Conservation (phyloP, 768 basidiomycete species). For the Kwoniella heveanensis region DNA sequence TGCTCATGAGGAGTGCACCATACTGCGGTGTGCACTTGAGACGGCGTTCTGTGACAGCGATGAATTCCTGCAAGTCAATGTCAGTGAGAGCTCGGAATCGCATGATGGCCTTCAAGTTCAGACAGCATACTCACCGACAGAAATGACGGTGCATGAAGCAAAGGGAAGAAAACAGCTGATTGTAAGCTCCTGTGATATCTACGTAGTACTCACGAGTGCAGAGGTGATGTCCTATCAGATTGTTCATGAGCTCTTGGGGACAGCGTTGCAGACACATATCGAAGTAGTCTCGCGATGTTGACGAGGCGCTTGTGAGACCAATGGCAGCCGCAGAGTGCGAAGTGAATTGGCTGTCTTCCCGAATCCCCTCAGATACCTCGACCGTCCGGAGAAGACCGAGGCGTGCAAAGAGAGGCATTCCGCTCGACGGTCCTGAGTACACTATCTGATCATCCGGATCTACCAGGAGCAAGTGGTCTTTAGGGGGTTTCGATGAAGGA, state of each 20-base stretch:
- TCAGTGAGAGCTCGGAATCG: too few species aligned
- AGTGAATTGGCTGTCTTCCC: slow-evolving; percentile 3
- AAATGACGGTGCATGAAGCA: slow-evolving; percentile 14
- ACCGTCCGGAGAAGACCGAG: slow-evolving; percentile 18
- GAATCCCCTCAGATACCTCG: slow-evolving; percentile 11
- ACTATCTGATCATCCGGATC: slow-evolving; percentile 23
- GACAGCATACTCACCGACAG: slow-evolving; percentile 9
- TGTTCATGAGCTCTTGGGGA: slow-evolving; percentile 17
- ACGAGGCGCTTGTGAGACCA: slow-evolving; percentile 11
- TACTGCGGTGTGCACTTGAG: slow-evolving; percentile 18
- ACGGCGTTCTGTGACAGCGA: slow-evolving; percentile 19
- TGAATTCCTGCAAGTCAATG: slow-evolving; percentile 8
- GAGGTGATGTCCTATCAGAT: slow-evolving; percentile 17
- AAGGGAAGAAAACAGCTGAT: slow-evolving; percentile 17
- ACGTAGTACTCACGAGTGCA: not conserved
- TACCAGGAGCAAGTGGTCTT: slow-evolving; percentile 16
- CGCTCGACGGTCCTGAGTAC: slow-evolving; percentile 14
- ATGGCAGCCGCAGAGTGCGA: slow-evolving; percentile 12
- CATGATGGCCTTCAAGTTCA: too few species aligned
- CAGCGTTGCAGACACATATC: slow-evolving; percentile 19
- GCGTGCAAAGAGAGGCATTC: slow-evolving; percentile 17
- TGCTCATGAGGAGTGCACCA: slow-evolving; percentile 19
- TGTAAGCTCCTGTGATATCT: not conserved
- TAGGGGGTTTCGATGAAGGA: slow-evolving; percentile 2
- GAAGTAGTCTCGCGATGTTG: slow-evolving; percentile 10